Percentiles rank a stretch among this genome's conserved stretches.
Evolutionary conservation across 768 basidiomycete species (phyloP).

Genomic region (Naganishia kalamii): DNA sequence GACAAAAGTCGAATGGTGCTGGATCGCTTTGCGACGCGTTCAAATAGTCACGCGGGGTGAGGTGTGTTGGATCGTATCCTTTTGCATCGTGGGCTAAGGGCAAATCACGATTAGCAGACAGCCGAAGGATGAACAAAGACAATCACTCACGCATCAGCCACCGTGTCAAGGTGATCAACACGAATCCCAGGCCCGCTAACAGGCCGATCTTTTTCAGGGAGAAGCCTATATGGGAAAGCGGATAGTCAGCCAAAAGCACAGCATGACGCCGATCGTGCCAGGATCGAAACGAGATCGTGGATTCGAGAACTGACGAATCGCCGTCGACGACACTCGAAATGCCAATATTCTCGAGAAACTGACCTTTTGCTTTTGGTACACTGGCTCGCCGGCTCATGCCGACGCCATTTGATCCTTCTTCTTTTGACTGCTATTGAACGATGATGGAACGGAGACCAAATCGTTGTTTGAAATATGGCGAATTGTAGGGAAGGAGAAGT

Average conservation of each 20-base stretch:
- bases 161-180: conserved; percentile 15
- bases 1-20: conserved; percentile 83
- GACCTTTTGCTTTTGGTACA: conserved; percentile 1
- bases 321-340: no score
- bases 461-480: not conserved
- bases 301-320: no score
- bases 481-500: not conserved
- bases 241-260: not conserved
- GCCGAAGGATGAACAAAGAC: not conserved
- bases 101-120: not conserved
- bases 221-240: not conserved
- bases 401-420: not conserved
- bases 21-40: conserved; percentile 55
- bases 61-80: conserved; percentile 16
- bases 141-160: conserved; percentile 17
- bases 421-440: conserved; percentile 9
- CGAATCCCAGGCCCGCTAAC: conserved; percentile 1
- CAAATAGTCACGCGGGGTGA: conserved; percentile 69
- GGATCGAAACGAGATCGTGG: not conserved
- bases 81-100: not conserved
- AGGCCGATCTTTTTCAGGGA: conserved; percentile 7
- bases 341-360: not conserved
- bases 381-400: not conserved
- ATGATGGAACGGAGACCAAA: not conserved
- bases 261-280: not conserved